Evolutionary conservation across 805 yeast species (phyloP), one percentile per base, ranked within the genome.

Genomic region (Schwanniomyces pseudopolymorphus): DNA sequence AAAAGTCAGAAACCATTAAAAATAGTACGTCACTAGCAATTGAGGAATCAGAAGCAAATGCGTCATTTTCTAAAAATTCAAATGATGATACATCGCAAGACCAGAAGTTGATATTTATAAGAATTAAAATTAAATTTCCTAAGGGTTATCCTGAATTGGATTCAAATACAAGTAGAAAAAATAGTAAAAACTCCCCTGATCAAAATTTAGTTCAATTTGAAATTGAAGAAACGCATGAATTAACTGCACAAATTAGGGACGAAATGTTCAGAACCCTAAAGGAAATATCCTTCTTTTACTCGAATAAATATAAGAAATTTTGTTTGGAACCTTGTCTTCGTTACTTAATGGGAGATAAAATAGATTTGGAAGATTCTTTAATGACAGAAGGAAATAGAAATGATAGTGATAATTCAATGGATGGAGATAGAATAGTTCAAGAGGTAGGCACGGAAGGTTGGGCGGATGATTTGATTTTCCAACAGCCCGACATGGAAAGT

Each of bases 261-360:
- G 83, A 77, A 27, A 79, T 92, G 56, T 55, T 78, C 14, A 56
- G 60, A 2, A 75, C 70, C 22, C 62, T 92, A 33, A 69, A 72
- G 33, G 79, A 78, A 31, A 84, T 91, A 6, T 69, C 88, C 0
- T 62, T 60, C 1, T 77, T 74, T 44, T 84, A 81, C 55, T 74
- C 90, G 1, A 72, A 77, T 26, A 71, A 75, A 31, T 64, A 69
- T 44, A 79, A 81, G 25, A 71, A 73, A 49, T 88, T 82, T 51
- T 89, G 97, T 52, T 69, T 94, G 17, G 98, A 94, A 59, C 84
- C 87, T 1, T 81, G 91, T 54, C 63, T 92, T 46, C 62, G 96
- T 38, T 86, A 73, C 56, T 68, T 94, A 2, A 70, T 90, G 70
- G 99, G 99, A 3, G 97, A 89, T 52, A 78, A 80, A 44, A 72